phyloP scores from a whole-genome alignment of 2,329 filamentous ascomycete species.

The Hypoxylon sp. region DNA sequence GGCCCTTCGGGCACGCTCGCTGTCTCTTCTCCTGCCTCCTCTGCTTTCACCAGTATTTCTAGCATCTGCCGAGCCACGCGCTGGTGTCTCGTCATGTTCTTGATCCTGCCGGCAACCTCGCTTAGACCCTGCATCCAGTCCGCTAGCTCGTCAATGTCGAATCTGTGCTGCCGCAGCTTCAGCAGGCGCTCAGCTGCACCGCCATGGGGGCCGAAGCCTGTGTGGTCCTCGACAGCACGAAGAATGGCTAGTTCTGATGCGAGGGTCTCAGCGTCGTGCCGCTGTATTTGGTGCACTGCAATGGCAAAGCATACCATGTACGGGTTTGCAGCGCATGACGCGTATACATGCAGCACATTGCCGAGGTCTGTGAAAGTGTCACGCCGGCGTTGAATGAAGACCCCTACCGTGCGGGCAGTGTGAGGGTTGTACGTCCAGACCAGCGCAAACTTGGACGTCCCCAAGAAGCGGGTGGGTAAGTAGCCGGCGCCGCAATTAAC shows the following conservation, averaged over 20 bases:
- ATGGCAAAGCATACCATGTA: not conserved
- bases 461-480: constrained; percentile 1
- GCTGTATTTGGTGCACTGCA: constrained; percentile 1
- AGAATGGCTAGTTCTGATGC: not conserved
- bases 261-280: not conserved
- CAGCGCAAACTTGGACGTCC: not conserved
- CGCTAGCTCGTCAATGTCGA: not conserved
- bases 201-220: not conserved
- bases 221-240: not conserved
- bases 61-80: not conserved
- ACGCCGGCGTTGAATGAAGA: not conserved
- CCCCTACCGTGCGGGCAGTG: not conserved
- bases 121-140: not conserved
- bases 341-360: not conserved
- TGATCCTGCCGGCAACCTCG: not conserved
- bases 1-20: not conserved
- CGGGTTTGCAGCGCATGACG: not conserved
- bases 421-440: not conserved
- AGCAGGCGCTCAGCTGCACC: not conserved
- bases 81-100: not conserved
- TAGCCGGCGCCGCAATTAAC: not conserved
- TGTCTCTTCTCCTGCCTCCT: not conserved
- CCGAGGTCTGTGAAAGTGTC: not conserved
- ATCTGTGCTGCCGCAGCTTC: not conserved
- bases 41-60: not conserved